These are phyloP conservation scores for Delonix regia DNA, from an alignment of 306 rosid species.

Conservation along the genomic window DNA sequence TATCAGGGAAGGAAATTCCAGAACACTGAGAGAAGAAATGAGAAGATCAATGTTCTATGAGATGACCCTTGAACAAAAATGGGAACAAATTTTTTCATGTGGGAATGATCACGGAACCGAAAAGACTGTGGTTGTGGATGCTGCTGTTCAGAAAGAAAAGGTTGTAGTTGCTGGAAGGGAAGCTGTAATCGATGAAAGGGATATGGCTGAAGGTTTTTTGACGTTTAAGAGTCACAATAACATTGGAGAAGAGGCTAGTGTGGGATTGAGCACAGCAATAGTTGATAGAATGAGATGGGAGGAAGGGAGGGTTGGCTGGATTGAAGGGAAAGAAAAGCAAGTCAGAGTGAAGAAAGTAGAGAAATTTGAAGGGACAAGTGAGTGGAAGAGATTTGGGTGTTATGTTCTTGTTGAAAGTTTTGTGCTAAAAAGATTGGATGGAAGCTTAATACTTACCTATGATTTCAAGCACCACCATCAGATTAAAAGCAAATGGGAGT, in stretches of 20 bases:
- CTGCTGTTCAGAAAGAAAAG: constrained; percentile 47
- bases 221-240: constrained; percentile 54
- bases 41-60: constrained; percentile 57
- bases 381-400: constrained; percentile 69
- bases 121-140: constrained; percentile 52
- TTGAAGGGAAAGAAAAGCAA: constrained; percentile 41
- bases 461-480: constrained; percentile 53
- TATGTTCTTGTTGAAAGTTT: constrained; percentile 68
- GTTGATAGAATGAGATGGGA: constrained; percentile 70
- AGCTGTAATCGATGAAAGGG: constrained; percentile 26
- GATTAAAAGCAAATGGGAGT: constrained; percentile 66
- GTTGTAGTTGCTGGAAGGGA: constrained; percentile 44
- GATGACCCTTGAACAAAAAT: constrained; percentile 69
- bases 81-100: constrained; percentile 56
- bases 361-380: constrained; percentile 48
- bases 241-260: constrained; percentile 44
- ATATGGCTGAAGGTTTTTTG: constrained; percentile 39
- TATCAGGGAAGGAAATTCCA: constrained; percentile 55
- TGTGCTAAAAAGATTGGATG: constrained; percentile 59
- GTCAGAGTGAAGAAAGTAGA: constrained; percentile 51
- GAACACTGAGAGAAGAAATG: constrained; percentile 51
- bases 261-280: constrained; percentile 57
- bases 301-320: constrained; percentile 46
- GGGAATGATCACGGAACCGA: neutral
- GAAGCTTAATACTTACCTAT: constrained; percentile 49